These are phyloP conservation scores for Malassezia caprae DNA, from an alignment of 1,284 basidiomycete species.

Conservation along the genomic window DNA sequence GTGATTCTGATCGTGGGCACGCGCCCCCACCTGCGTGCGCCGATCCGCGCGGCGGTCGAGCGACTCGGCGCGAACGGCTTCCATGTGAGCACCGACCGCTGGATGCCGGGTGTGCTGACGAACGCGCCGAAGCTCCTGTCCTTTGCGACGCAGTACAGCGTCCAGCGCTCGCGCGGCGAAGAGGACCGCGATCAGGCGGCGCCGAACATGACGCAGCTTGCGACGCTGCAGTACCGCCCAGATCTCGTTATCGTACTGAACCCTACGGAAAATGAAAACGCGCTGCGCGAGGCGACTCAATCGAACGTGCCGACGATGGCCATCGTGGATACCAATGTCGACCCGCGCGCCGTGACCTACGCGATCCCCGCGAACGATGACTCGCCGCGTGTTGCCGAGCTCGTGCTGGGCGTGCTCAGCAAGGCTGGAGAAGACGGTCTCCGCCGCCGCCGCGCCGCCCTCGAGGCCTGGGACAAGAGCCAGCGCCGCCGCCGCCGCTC, in stretches of 20 bases:
- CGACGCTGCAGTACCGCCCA: constrained; percentile 60
- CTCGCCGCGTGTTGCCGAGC: constrained; percentile 74
- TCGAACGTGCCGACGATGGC: constrained; percentile 51
- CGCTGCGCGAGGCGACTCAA: constrained; percentile 49
- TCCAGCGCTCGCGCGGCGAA: constrained; percentile 1
- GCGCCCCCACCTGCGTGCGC: constrained; percentile 63
- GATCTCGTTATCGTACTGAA: constrained; percentile 84
- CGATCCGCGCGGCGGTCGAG: constrained; percentile 69
- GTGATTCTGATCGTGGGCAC: constrained; percentile 84
- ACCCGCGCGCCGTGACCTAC: constrained; percentile 93
- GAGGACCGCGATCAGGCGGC: constrained; percentile 17
- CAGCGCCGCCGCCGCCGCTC: constrained; percentile 16
- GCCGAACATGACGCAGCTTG: constrained; percentile 48
- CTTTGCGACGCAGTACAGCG: constrained; percentile 30
- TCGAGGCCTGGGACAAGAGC: constrained; percentile 33
- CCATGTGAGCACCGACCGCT: constrained; percentile 70
- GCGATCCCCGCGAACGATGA: constrained; percentile 98
- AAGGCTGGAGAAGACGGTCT: constrained; percentile 61
- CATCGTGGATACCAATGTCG: constrained; percentile 86
- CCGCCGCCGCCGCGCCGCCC: constrained; percentile 21
- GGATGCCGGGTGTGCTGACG: constrained; percentile 88
- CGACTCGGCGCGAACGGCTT: constrained; percentile 59
- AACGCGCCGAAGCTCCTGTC: constrained; percentile 62
- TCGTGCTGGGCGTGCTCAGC: constrained; percentile 79
- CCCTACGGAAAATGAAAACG: constrained; percentile 63